Percentiles rank a stretch among this genome's conserved stretches.
These are phyloP conservation scores for Aspergillus hiratsukae DNA, from an alignment of 2,329 filamentous ascomycete genomes.

Conservation along the genomic window DNA sequence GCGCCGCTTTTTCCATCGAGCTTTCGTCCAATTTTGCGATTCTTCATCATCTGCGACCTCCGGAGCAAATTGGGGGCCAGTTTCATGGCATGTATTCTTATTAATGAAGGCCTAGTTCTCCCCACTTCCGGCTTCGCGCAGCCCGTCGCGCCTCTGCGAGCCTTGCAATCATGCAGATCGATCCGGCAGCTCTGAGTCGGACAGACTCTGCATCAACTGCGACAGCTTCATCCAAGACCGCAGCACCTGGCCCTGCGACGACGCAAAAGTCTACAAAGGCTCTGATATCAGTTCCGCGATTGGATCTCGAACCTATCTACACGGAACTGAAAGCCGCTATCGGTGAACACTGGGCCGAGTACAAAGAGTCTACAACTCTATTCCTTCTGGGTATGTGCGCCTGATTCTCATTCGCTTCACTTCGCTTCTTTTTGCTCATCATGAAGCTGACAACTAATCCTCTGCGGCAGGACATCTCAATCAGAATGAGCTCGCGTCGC, in stretches of 20 bases:
- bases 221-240: constrained; percentile 27
- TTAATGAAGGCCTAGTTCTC: constrained; percentile 39
- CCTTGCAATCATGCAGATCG: constrained; percentile 41
- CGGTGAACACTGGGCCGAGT: constrained; percentile 56
- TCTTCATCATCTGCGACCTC: constrained; percentile 4
- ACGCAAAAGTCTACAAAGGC: constrained; percentile 48
- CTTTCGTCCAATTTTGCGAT: constrained; percentile 15
- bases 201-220: constrained; percentile 35
- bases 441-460: constrained; percentile 16
- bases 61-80: constrained; percentile 7
- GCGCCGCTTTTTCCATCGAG: constrained; percentile 21
- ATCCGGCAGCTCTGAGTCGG: constrained; percentile 42
- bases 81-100: constrained; percentile 16
- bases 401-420: background rate
- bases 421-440: constrained; percentile 1
- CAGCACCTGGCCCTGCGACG: constrained; percentile 24
- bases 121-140: constrained; percentile 37
- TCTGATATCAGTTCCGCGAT: constrained; percentile 52
- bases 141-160: constrained; percentile 33
- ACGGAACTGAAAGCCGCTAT: constrained; percentile 57
- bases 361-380: constrained; percentile 54
- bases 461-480: constrained; percentile 50
- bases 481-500: constrained; percentile 56
- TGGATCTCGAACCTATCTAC: constrained; percentile 61
- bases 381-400: constrained; percentile 53